Conservation (phyloP, 768 basidiomycete genomes). For the Amanita polypyramis region DNA sequence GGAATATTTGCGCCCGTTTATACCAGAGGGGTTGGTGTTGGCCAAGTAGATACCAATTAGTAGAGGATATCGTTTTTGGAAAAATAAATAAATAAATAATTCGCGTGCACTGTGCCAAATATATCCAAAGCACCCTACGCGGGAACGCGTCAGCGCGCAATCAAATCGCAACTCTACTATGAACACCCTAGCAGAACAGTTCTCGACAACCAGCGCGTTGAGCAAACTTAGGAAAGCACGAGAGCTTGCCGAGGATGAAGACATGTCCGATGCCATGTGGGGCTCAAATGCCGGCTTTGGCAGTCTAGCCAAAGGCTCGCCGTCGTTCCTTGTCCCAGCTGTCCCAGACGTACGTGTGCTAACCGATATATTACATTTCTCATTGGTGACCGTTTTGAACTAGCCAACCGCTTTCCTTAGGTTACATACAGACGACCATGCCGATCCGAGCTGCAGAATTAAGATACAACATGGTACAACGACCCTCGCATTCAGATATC, state of each 20-base stretch:
- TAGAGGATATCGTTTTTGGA: not conserved
- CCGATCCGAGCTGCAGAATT: slow-evolving; percentile 89
- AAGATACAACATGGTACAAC: slow-evolving; percentile 99
- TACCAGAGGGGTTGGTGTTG: slow-evolving; percentile 16
- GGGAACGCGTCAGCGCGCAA: slow-evolving; percentile 33
- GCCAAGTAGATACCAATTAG: not conserved
- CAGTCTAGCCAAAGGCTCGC: slow-evolving; percentile 57
- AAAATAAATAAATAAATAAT: too few relatives aligned
- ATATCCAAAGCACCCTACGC: not conserved
- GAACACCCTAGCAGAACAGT: slow-evolving; percentile 63
- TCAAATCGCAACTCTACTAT: slow-evolving; percentile 30
- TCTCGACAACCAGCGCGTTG: slow-evolving; percentile 43
- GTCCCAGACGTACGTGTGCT: slow-evolving; percentile 59
- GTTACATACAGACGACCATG: slow-evolving; percentile 91
- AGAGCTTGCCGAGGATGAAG: slow-evolving; percentile 46
- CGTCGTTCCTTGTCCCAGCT: slow-evolving; percentile 61
- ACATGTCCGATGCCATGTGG: slow-evolving; percentile 63
- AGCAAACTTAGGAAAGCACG: slow-evolving; percentile 40
- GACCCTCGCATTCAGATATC: slow-evolving; percentile 92
- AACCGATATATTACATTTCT: not conserved
- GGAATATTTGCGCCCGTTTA: slow-evolving; percentile 31
- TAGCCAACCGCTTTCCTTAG: slow-evolving; percentile 88
- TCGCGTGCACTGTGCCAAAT: too few relatives aligned
- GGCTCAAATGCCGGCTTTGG: slow-evolving; percentile 81
- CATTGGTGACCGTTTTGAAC: slow-evolving; percentile 1